Evolutionary conservation across 805 yeast genomes (phyloP), one percentile per base, ranked within the genome.

Genomic region (Zygosaccharomyces rouxii): DNA sequence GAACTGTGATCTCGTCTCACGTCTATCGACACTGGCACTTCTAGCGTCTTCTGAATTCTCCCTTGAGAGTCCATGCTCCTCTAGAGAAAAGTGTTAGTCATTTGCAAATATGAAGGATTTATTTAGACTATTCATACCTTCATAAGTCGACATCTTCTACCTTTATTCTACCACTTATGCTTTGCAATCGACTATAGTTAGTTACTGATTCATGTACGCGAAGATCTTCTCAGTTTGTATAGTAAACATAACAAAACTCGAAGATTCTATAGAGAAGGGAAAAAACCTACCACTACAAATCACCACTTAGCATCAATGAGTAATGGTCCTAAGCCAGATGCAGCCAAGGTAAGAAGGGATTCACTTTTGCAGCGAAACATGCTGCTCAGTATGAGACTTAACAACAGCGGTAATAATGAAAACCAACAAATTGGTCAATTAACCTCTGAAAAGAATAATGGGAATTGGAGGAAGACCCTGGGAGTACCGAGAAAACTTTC

Each of bases 141-240:
- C 67, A 55, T 67, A 67, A 7, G 59, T 59, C 1, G 71, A 63
- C 71, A 65, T 67, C 10, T 22, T 46, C 35, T 31, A 21, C 5
- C 7, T 25, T 22, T 26, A n/a, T 31, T 10, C 16, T 21, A 3
- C 35, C 7, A 13, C 19, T 14, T 14, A 25, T 26, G 7, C 11
- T 28, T 14, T 33, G 5, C 7, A 14, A 14, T 9, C 37, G 13
- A 3, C 25, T 7, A 9, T 14, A 25, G 21, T 26, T 39, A 16
- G 43, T 14, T 11, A 14, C n/a, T 21, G 13, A 4, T 29, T 16
- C 18, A 18, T 16, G 25, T 23, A 33, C 44, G 44, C 44, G 35
- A 13, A 18, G 35, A 9, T 29, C 22, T 39, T 26, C 10, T 23
- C 5, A 40, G 26, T 11, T 39, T 19, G 18, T 33, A 33, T 33